A percentile compares a stretch with the other conserved stretches of the same genome.
Evolutionary conservation across 768 basidiomycete species (phyloP).

Genomic region (Lentinus tigrinus): DNA sequence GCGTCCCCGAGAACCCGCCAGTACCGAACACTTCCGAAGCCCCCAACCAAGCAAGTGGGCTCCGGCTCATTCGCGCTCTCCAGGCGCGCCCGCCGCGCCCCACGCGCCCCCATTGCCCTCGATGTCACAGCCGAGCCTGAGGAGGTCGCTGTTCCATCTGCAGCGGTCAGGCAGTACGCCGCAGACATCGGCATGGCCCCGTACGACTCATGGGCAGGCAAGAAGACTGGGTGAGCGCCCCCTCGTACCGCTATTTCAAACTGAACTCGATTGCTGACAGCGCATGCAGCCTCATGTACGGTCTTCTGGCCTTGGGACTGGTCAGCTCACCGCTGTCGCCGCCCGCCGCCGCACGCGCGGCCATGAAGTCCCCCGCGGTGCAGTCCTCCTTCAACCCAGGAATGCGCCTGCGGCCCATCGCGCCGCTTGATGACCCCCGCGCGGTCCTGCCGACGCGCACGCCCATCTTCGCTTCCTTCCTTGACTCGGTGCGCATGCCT

Average conservation of each 20-base stretch:
- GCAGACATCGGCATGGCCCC: slow-evolving; percentile 24
- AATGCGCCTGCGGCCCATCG: slow-evolving; percentile 10
- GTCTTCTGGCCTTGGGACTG: slow-evolving; percentile 20
- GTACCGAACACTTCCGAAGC: slow-evolving; percentile 4
- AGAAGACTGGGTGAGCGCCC: slow-evolving; percentile 14
- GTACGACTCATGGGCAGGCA: slow-evolving; percentile 21
- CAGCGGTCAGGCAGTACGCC: slow-evolving; percentile 11
- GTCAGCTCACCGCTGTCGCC: slow-evolving; percentile 20
- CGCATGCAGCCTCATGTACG: slow-evolving; percentile 15
- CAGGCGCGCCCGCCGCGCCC: slow-evolving; percentile 8
- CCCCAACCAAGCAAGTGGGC: slow-evolving; percentile 4
- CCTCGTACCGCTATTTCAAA: not conserved
- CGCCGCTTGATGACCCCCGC: slow-evolving; percentile 18
- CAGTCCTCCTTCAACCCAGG: not conserved
- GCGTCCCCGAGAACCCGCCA: slow-evolving; percentile 14
- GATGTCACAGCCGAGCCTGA: slow-evolving; percentile 14
- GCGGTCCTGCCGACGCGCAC: slow-evolving; percentile 18
- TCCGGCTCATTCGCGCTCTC: slow-evolving; percentile 13
- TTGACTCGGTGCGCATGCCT: slow-evolving; percentile 20
- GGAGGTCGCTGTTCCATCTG: slow-evolving; percentile 12
- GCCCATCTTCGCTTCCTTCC: slow-evolving; percentile 23
- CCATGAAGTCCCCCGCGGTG: slow-evolving; percentile 8
- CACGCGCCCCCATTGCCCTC: slow-evolving; percentile 11
- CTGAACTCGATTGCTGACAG: not conserved
- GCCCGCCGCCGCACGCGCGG: not conserved